These are phyloP conservation scores for Parascedosporium putredinis DNA, from an alignment of 2,329 filamentous ascomycete species.

Conservation along the genomic window DNA sequence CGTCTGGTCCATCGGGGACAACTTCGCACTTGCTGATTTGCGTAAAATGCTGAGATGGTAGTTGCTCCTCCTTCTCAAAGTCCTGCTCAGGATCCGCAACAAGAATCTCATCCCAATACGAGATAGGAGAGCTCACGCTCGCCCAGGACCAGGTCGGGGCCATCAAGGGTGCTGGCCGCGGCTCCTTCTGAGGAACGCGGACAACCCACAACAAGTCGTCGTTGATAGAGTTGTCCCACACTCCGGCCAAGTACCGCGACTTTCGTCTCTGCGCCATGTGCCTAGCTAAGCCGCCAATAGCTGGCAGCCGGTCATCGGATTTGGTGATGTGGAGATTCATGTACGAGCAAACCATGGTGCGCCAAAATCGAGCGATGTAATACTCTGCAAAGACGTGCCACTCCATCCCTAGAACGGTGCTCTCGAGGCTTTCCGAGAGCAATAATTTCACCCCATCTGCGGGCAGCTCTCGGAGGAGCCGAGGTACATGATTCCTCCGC, in stretches of 20 bases:
- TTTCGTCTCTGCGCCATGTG: constrained; percentile 7
- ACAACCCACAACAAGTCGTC: constrained; percentile 11
- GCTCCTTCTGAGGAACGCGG: not conserved
- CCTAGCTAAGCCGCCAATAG: constrained; percentile 10
- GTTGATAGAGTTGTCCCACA: constrained; percentile 10
- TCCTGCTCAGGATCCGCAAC: constrained; percentile 1
- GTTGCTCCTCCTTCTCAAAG: not conserved
- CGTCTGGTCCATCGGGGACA: not conserved
- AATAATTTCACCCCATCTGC: not conserved
- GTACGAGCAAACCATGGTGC: constrained; percentile 9
- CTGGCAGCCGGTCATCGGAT: constrained; percentile 7
- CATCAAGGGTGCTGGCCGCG: not conserved
- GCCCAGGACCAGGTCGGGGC: constrained; percentile 12
- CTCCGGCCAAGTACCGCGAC: constrained; percentile 8
- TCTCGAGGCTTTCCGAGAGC: constrained; percentile 1
- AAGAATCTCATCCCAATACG: constrained; percentile 8
- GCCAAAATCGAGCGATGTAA: constrained; percentile 10
- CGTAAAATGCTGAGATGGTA: not conserved
- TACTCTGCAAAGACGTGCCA: constrained; percentile 5
- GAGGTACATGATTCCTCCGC: not conserved
- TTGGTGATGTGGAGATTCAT: constrained; percentile 7
- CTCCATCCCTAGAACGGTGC: not conserved
- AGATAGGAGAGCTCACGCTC: constrained; percentile 7
- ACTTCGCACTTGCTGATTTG: not conserved
- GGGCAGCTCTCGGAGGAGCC: not conserved